Percentiles rank a stretch among this genome's conserved stretches.
Evolutionary conservation across 495 filamentous ascomycete genomes (phyloP).

Genomic region (Neurospora intermedia): DNA sequence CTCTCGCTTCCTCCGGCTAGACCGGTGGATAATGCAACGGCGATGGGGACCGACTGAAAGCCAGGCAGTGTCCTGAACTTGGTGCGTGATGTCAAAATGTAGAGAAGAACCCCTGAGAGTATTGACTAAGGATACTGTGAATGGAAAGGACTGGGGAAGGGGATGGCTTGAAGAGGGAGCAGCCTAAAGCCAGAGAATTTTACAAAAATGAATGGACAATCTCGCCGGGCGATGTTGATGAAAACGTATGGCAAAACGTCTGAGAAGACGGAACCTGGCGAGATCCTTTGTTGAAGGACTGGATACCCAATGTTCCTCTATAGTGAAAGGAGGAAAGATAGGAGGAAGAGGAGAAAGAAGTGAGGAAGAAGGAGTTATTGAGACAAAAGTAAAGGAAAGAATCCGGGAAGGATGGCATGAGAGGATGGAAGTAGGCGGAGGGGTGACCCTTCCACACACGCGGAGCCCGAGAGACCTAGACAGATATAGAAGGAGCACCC

Average conservation of each 20-base stretch:
- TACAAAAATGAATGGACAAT: neutral
- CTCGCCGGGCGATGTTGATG: neutral
- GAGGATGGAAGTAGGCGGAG: neutral
- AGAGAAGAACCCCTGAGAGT: neutral
- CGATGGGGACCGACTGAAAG: neutral
- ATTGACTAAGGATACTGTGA: neutral
- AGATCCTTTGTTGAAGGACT: neutral
- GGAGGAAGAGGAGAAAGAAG: neutral
- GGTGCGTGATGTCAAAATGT: neutral
- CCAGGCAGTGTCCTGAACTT: neutral
- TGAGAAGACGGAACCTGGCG: neutral
- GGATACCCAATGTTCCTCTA: neutral
- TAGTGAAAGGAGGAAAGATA: neutral
- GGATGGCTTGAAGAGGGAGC: neutral
- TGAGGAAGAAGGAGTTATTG: conserved; percentile 4
- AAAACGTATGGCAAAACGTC: neutral
- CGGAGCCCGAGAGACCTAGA: neutral
- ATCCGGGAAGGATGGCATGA: neutral
- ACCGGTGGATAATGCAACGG: neutral
- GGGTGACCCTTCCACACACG: neutral
- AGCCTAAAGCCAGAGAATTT: neutral
- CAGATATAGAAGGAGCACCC: conserved; percentile 21
- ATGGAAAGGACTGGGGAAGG: neutral
- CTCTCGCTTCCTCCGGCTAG: neutral
- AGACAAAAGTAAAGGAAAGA: neutral